Base-by-base conservation (phyloP, 2,329 filamentous ascomycete species). In the Diaporthe destruens region DNA sequence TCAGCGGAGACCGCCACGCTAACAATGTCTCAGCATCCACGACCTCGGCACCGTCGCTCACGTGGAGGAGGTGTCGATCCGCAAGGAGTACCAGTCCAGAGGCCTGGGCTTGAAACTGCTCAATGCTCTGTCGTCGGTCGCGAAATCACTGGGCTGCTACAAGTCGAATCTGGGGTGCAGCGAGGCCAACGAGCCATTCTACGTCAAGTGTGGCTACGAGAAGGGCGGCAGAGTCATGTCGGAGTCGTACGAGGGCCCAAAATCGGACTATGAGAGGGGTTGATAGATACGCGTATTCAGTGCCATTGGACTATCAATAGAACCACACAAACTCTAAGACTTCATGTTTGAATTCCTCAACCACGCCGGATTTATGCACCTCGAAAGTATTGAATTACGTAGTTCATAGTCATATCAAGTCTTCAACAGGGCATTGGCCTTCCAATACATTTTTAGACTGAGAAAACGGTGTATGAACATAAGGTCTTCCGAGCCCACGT, bases 41-140 rank as follows among this genome's bases (percentile, higher is more conserved):
- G 44, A 65, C 59, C 59, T 65, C 29, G 59, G 59, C 12, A 65
- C 59, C 6, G 59, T 65, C 32, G 61, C 44, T n/a, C 61, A 65
- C 20, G 61, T 65, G 3, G 61, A 65, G 25, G 61, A 65, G 32
- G n/a, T 65, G 1, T 65, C 61, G 3, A 65, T 65, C 29, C 29
- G 18, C 61, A 51, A 39, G 6, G 29, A 36, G 7, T 25, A 39
- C 44, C 61, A 65, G n/a, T 65, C 61, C n/a, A 51, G 25, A 18
- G 29, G 44, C 9, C 44, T 65, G 3, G 61, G 61, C 0, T 39
- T 51, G 6, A 65, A 65, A n/a, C 44, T 65, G 1, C 6, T 65
- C 20, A 36, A 25, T 11, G 61, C 61, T 23, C n/a, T 51, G 6
- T 51, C 61, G 39, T 65, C 61, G 0, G 44, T 65, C 25, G 44